Base-by-base conservation (phyloP, 306 rosid species). In the Astragalus glycyphyllos region DNA sequence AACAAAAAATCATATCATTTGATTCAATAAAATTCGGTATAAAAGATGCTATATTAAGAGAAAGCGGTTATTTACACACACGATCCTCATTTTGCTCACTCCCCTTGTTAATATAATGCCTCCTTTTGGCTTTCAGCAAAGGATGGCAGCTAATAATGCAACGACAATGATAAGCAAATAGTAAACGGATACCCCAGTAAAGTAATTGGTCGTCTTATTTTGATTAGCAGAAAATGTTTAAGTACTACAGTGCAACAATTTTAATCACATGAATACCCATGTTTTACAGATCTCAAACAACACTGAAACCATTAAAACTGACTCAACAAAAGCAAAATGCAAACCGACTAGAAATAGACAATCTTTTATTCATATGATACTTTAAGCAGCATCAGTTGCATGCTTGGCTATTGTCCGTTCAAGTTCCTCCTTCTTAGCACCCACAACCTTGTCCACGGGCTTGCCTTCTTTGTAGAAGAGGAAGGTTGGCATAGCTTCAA, bases 401-500 rank as follows among this genome's bases (percentile, higher is more conserved):
- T 84, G 87, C 75, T 85, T 79, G 1, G 8, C 0, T 31, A 90
- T 74, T 35, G 64, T 51, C 13, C 0, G n/a, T 58, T 48, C 72
- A 58, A 88, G 80, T 32, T 80, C 80, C 0, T 87, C 94, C 51
- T 83, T 90, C 79, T 73, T 80, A 42, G 94, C 91, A 71, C 97
- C 97, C 42, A 86, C 87, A 35, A 94, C 47, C 85, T 77, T 90
- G 69, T 87, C 88, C 40, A 90, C 85, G 1, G 54, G 0, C 38
- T 94, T 65, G 31, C 92, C 97, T 41, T 94, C 96, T 81, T 86
- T 90, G 20, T 90, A 75, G 81, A 90, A 87, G 42, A 94, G 1
- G 74, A 94, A 87, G 56, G 92, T 90, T 13, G 97, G 98, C 88
- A 93, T 89, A 3, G 96, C 90, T 81, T 86, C 86, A 54, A 93